phyloP scores from a whole-genome alignment of 768 basidiomycete genomes.

The Lanmaoa rubissima region DNA sequence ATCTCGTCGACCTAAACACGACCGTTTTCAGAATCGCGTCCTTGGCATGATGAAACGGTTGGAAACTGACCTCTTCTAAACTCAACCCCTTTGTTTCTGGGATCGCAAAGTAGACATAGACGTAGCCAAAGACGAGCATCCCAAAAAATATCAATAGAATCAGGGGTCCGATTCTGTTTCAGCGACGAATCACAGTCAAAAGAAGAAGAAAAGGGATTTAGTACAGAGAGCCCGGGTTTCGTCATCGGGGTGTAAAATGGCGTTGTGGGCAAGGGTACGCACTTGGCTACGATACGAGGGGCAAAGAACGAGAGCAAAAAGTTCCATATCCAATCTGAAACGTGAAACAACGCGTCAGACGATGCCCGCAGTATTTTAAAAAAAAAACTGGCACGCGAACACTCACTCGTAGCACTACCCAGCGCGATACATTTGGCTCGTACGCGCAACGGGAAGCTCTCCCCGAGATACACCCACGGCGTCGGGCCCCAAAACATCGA shows the following conservation, averaged over 20 bases:
- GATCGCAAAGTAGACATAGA: slow-evolving; percentile 76
- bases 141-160: slow-evolving; percentile 80
- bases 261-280: slow-evolving; percentile 1
- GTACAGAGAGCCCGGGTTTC: background rate
- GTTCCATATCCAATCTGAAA: slow-evolving; percentile 64
- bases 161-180: slow-evolving; percentile 59
- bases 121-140: slow-evolving; percentile 65
- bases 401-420: slow-evolving; percentile 53
- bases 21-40: background rate
- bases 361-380: too few species aligned
- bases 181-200: background rate
- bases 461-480: slow-evolving; percentile 76
- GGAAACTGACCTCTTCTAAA: slow-evolving; percentile 56
- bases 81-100: slow-evolving; percentile 80
- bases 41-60: background rate
- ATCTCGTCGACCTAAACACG: slow-evolving; percentile 60
- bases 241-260: background rate
- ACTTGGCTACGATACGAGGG: slow-evolving; percentile 60
- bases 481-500: slow-evolving; percentile 77
- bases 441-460: slow-evolving; percentile 78
- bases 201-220: background rate
- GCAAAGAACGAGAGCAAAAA: slow-evolving; percentile 73
- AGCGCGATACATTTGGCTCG: slow-evolving; percentile 74
- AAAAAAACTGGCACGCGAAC: background rate
- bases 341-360: too few species aligned